Conservation (phyloP, 768 basidiomycete species). For the Suillus luteus region DNA sequence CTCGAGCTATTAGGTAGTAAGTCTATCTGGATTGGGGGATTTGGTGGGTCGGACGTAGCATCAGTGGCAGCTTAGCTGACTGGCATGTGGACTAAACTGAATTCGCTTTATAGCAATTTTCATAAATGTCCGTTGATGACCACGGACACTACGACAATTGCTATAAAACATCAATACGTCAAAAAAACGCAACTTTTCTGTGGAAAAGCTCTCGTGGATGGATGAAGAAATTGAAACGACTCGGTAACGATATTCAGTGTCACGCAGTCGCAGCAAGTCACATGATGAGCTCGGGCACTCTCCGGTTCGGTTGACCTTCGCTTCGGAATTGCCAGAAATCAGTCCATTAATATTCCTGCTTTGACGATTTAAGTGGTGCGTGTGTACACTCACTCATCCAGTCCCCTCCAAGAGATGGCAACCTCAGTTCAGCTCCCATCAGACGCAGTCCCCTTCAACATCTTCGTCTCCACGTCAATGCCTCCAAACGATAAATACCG, state of each 20-base stretch:
- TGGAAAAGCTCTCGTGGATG: too few species aligned
- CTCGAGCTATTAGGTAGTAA: background rate
- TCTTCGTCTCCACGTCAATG: conserved; percentile 12
- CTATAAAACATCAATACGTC: background rate
- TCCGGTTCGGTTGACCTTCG: conserved; percentile 2
- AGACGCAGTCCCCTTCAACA: background rate
- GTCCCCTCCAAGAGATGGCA: conserved; percentile 6
- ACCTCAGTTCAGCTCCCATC: conserved; percentile 14
- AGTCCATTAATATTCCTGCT: background rate
- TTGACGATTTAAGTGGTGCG: background rate
- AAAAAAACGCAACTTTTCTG: background rate
- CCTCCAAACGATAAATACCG: conserved; percentile 61
- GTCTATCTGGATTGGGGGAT: too few species aligned
- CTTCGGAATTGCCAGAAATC: conserved; percentile 1
- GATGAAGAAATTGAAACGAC: background rate
- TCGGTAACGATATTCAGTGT: too few species aligned
- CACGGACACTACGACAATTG: background rate
- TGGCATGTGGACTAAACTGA: background rate
- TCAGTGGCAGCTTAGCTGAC: background rate
- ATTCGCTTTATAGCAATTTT: background rate
- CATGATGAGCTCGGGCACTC: background rate
- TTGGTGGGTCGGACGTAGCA: too few species aligned
- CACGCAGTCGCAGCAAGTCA: background rate
- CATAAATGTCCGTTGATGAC: background rate
- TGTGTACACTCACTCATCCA: background rate